phyloP scores from a whole-genome alignment of 805 yeast species.

The Saccharomycopsis capsularis region DNA sequence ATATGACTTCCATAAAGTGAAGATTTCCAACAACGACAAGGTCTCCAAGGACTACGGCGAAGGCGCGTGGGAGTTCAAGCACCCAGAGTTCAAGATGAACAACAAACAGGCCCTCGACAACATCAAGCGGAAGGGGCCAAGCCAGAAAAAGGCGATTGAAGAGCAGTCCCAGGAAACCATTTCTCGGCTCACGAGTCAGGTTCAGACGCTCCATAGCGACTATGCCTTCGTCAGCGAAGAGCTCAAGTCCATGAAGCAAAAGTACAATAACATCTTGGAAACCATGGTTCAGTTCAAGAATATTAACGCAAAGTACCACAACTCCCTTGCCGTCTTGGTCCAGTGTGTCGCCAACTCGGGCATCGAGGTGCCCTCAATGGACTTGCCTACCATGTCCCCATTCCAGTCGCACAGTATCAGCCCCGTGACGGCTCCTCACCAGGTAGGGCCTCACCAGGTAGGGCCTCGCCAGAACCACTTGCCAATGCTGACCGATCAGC shows the following conservation, averaged over 20 bases:
- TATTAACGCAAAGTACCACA: constrained; percentile 49
- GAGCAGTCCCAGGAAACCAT: constrained; percentile 18
- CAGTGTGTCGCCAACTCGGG: constrained; percentile 51
- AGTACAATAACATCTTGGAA: constrained; percentile 59
- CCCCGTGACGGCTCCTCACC: neutral
- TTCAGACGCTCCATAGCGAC: constrained; percentile 30
- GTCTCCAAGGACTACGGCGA: constrained; percentile 51
- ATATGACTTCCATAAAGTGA: constrained; percentile 95
- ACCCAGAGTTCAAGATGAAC: constrained; percentile 76
- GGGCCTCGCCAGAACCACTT: neutral
- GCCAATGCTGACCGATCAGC: neutral
- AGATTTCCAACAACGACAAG: constrained; percentile 58
- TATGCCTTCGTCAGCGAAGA: constrained; percentile 33
- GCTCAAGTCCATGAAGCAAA: constrained; percentile 39
- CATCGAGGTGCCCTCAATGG: constrained; percentile 58
- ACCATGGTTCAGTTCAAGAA: constrained; percentile 50
- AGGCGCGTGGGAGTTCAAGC: constrained; percentile 91
- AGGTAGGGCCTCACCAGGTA: neutral
- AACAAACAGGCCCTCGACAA: constrained; percentile 76
- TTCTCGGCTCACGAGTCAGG: constrained; percentile 27
- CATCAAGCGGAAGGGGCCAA: constrained; percentile 77
- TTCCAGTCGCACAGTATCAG: neutral
- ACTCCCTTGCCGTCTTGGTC: constrained; percentile 44
- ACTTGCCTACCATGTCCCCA: constrained; percentile 35
- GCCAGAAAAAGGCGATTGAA: constrained; percentile 36